phyloP scores from a whole-genome alignment of 495 filamentous ascomycete species.

The Penicillium waksmanii region DNA sequence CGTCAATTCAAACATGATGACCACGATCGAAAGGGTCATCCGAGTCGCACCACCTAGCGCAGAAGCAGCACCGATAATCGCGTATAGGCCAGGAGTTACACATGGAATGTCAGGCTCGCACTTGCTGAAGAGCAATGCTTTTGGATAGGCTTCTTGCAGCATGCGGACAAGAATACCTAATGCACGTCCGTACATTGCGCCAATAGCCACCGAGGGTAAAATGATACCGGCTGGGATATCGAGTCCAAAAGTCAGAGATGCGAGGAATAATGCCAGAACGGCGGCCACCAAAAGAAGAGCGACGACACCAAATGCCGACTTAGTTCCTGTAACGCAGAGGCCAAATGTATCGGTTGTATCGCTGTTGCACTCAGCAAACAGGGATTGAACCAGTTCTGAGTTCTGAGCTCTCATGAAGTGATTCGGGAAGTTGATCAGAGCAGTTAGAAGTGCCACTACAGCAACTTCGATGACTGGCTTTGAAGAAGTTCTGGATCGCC shows the following conservation, averaged over 20 bases:
- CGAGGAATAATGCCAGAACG: conserved; percentile 80
- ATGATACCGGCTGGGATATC: conserved; percentile 97
- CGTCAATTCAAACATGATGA: conserved; percentile 99
- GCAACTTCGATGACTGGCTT: conserved; percentile 78
- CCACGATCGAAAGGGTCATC: conserved; percentile 96
- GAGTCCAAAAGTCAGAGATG: conserved; percentile 91
- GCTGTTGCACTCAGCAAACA: conserved; percentile 88
- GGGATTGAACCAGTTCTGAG: conserved; percentile 86
- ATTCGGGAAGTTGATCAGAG: conserved; percentile 91
- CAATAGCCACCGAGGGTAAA: conserved; percentile 95
- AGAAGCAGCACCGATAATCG: conserved; percentile 95
- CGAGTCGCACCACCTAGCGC: conserved; percentile 94
- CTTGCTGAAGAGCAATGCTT: conserved; percentile 72
- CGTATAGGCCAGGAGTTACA: conserved; percentile 92
- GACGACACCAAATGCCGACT: conserved; percentile 68
- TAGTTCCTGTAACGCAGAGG: conserved; percentile 79
- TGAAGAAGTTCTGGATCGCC: conserved; percentile 58
- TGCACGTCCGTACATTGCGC: conserved; percentile 88
- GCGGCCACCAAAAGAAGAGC: conserved; percentile 79
- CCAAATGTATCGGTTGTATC: conserved; percentile 80
- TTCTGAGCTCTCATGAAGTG: conserved; percentile 92
- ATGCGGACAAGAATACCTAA: conserved; percentile 87
- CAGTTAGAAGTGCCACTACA: conserved; percentile 74
- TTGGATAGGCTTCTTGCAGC: conserved; percentile 79
- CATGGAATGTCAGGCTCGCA: conserved; percentile 90